These are phyloP conservation scores for Pythium graminicola DNA, from an alignment of 352 stramenopile species.

Conservation along the genomic window DNA sequence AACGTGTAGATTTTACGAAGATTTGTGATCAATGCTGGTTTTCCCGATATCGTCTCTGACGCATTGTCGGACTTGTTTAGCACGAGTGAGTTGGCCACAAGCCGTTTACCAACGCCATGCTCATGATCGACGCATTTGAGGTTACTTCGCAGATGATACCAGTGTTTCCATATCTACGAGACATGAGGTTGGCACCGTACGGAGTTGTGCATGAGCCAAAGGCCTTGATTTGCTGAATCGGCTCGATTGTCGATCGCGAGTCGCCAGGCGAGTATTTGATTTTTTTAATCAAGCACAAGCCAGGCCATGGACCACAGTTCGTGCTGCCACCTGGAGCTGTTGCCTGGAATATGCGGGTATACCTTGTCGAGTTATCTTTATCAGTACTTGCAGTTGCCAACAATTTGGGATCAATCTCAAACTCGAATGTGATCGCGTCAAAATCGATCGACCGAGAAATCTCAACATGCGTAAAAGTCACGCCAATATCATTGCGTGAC, in stretches of 20 bases:
- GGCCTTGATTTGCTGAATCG: background rate
- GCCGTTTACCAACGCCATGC: background rate
- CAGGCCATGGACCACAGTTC: slow-evolving; percentile 3
- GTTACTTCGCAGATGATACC: background rate
- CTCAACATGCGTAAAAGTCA: slow-evolving; percentile 2
- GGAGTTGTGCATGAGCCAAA: background rate
- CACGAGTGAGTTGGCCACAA: background rate
- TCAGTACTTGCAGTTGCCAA: background rate
- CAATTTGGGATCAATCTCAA: slow-evolving; percentile 9
- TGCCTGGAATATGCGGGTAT: slow-evolving; percentile 1
- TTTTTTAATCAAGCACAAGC: background rate
- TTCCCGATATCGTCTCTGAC: background rate
- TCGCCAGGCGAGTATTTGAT: background rate
- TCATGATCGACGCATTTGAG: background rate
- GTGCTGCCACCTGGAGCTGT: background rate
- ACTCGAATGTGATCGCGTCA: slow-evolving; percentile 16
- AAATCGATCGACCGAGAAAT: slow-evolving; percentile 13
- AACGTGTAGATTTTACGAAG: background rate
- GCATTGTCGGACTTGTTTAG: background rate
- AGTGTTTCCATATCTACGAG: background rate
- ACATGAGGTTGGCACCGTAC: background rate
- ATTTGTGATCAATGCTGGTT: background rate
- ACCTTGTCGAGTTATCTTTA: background rate
- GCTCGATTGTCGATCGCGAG: background rate
- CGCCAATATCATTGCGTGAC: background rate